Conservation (phyloP, 2,329 filamentous ascomycete species). For the Stagonosporopsis chrysanthemi region DNA sequence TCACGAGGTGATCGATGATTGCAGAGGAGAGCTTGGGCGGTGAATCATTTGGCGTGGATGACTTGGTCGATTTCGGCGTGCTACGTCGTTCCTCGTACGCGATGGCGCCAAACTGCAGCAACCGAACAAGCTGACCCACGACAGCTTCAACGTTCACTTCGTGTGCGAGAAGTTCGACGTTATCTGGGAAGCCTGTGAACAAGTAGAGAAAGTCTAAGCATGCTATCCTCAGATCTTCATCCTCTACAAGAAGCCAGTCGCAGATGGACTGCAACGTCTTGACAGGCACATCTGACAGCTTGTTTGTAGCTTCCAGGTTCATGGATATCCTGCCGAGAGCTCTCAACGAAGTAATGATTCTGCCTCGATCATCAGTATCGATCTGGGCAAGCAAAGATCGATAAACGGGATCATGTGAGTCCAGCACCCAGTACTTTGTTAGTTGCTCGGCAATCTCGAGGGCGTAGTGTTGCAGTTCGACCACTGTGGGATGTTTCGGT, state of each 20-base stretch:
- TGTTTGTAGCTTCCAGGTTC: conserved; percentile 80
- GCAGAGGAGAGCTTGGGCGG: conserved; percentile 71
- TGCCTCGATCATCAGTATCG: conserved; percentile 73
- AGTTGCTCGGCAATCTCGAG: conserved; percentile 92
- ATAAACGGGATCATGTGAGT: conserved; percentile 79
- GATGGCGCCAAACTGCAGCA: conserved; percentile 78
- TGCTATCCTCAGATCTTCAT: conserved; percentile 88
- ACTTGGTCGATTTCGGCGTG: conserved; percentile 64
- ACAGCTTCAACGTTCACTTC: conserved; percentile 70
- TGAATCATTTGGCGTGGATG: conserved; percentile 37
- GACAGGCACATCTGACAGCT: conserved; percentile 73
- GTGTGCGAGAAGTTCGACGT: conserved; percentile 76
- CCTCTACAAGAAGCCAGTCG: conserved; percentile 80
- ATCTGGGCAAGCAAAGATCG: conserved; percentile 68
- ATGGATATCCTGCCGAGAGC: conserved; percentile 88
- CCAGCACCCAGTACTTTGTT: conserved; percentile 79
- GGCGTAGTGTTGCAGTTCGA: conserved; percentile 88
- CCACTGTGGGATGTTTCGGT: conserved; percentile 73
- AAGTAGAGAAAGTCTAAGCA: conserved; percentile 95
- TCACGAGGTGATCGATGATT: conserved; percentile 75
- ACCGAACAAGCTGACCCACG: conserved; percentile 78
- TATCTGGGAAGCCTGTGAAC: conserved; percentile 85
- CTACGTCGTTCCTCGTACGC: conserved; percentile 65
- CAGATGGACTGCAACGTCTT: conserved; percentile 71
- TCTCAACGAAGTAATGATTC: conserved; percentile 79